phyloP scores from a whole-genome alignment of 2,329 filamentous ascomycete genomes.

The Decorospora gaudefroyi region DNA sequence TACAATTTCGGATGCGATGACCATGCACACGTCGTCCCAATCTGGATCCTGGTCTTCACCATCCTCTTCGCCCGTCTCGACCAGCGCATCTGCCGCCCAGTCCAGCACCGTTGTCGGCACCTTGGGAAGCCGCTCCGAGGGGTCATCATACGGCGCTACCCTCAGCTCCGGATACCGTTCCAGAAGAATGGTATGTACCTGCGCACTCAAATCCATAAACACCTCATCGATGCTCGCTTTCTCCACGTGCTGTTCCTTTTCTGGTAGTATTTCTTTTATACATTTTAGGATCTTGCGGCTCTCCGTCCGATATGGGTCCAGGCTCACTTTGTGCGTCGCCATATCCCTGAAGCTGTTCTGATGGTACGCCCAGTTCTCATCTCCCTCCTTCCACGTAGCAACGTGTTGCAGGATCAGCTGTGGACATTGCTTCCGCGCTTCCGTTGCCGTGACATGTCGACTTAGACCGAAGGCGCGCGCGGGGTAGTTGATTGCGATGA shows the following conservation, averaged over 20 bases:
- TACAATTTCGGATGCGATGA: slow-evolving; percentile 87
- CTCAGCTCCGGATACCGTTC: slow-evolving; percentile 75
- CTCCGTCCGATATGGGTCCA: slow-evolving; percentile 88
- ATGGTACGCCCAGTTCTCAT: slow-evolving; percentile 89
- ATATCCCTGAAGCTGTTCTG: slow-evolving; percentile 80
- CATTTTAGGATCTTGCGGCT: slow-evolving; percentile 78
- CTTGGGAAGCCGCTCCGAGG: slow-evolving; percentile 69
- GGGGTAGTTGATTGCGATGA: slow-evolving; percentile 96
- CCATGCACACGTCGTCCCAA: slow-evolving; percentile 91
- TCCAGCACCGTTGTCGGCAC: slow-evolving; percentile 75
- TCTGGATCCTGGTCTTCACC: slow-evolving; percentile 80
- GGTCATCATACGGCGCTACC: slow-evolving; percentile 73
- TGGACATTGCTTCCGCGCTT: slow-evolving; percentile 86
- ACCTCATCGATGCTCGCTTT: slow-evolving; percentile 97
- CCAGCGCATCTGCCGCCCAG: slow-evolving; percentile 81
- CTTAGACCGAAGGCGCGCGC: slow-evolving; percentile 79
- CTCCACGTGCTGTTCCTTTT: slow-evolving; percentile 72
- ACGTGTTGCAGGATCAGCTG: slow-evolving; percentile 87
- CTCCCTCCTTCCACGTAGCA: slow-evolving; percentile 90
- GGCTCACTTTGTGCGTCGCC: slow-evolving; percentile 85
- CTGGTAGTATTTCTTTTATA: slow-evolving; percentile 74
- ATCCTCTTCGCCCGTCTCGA: slow-evolving; percentile 75
- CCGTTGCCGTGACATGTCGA: slow-evolving; percentile 75
- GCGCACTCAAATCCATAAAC: slow-evolving; percentile 86
- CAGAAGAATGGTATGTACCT: slow-evolving; percentile 76